Conservation (phyloP, 306 rosid genomes). For the Medicago truncatula region MtrunA17r5.0-ANR NC_053043.1:51121501-51122000, state of each 20-base stretch:
- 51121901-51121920: conserved; percentile 17
- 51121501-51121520: background rate
- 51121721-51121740: background rate
- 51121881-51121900: background rate
- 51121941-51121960: conserved; percentile 13
- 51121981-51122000: conserved; percentile 96
- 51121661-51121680: conserved; percentile 84
- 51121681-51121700: conserved; percentile 61
- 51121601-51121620: conserved; percentile 63
- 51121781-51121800: conserved; percentile 15
- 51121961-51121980: conserved; percentile 39
- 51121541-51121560: conserved; percentile 4
- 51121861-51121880: conserved; percentile 14
- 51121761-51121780: conserved; percentile 5
- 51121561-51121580: background rate
- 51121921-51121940: background rate
- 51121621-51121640: conserved; percentile 77
- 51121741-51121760: conserved; percentile 18
- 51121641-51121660: conserved; percentile 63
- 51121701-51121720: conserved; percentile 70
- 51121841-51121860: background rate
- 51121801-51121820: conserved; percentile 26
- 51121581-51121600: conserved; percentile 81
- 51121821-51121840: conserved; percentile 11
- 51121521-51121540: conserved; percentile 18